These are phyloP conservation scores for Abortiporus biennis DNA, from an alignment of 1,284 basidiomycete species.

Conservation along the genomic window DNA sequence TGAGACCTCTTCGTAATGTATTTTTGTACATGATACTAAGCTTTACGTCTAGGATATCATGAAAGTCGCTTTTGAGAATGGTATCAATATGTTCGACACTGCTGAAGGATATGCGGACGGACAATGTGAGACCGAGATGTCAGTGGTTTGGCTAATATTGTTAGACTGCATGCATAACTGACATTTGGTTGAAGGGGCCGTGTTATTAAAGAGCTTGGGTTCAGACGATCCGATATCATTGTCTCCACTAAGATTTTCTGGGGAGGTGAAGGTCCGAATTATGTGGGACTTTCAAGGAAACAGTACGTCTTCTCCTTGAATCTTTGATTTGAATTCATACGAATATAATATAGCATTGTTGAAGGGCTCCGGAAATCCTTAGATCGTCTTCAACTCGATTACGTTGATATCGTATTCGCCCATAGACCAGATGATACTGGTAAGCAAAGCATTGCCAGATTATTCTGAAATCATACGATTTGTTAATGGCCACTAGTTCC, in stretches of 20 bases:
- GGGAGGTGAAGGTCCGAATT: slow-evolving; percentile 56
- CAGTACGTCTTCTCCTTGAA: slow-evolving; percentile 42
- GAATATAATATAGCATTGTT: slow-evolving; percentile 46
- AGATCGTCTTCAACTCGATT: slow-evolving; percentile 66
- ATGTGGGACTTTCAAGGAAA: slow-evolving; percentile 63
- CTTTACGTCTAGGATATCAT: slow-evolving; percentile 45
- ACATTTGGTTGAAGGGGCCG: slow-evolving; percentile 48
- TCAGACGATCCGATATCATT: slow-evolving; percentile 67
- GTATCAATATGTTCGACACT: slow-evolving; percentile 67
- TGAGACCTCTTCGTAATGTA: not conserved
- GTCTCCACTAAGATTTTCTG: slow-evolving; percentile 69
- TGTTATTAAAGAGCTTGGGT: slow-evolving; percentile 71
- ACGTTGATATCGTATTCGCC: slow-evolving; percentile 71
- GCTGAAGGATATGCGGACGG: slow-evolving; percentile 67
- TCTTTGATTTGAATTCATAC: not conserved
- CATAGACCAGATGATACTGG: slow-evolving; percentile 51
- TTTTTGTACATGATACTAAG: not conserved
- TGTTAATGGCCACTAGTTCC: slow-evolving; percentile 33
- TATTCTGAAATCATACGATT: not conserved
- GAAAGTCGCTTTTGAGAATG: slow-evolving; percentile 58
- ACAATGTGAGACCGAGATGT: slow-evolving; percentile 67
- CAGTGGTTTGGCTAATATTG: slow-evolving; percentile 15
- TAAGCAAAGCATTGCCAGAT: too few species aligned
- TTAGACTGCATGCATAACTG: not conserved
- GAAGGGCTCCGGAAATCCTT: slow-evolving; percentile 73